Evolutionary conservation across 176 grass and related monocot genomes (phyloP), one percentile per base, ranked within the genome.

Genomic region (Saccharum spontaneum): DNA sequence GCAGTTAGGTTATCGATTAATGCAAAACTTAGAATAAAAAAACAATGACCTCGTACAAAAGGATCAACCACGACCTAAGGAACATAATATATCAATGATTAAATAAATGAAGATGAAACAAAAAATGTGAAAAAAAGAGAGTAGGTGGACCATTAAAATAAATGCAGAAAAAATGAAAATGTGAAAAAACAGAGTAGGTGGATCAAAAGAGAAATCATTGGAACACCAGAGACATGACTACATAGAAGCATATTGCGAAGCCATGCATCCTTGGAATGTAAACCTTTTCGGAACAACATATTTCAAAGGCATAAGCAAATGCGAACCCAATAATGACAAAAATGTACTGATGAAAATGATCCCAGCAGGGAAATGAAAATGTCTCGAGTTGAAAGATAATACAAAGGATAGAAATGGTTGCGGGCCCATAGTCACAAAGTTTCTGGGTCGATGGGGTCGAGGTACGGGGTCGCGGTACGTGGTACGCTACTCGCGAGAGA

Each of bases 311-410:
- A 48, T 11, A 37, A 55, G 49, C 40, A 69, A 13, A 65, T 76
- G 14, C 0, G 57, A 43, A 78, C 44, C 10, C 67, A 79, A 36
- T 44, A 72, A 62, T 34, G 34, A 17, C 45, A 67, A 66, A 28
- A 75, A 22, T 73, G 63, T 45, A 84, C 13, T 74, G 33, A 79
- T 46, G 75, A 28, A 57, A 76, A 76, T 24, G 8, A 73, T 49
- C 31, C 65, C 24, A 75, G 10, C 23, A 67, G 10, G 66, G 1
- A 64, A 78, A 41, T 73, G 20, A 64, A 66, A 22, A 49, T 16
- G 7, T 36, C 73, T 83, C 15, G 23, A 40, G 7, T 68, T 55
- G 24, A 11, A 79, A 48, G 10, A 75, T 12, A 68, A 46, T 1
- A 64, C 17, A 40, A 69, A 75, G 65, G 59, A 20, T 45, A 79